Base-by-base conservation (phyloP, 2,329 filamentous ascomycete genomes). In the Pestalotiopsis sp. region DNA sequence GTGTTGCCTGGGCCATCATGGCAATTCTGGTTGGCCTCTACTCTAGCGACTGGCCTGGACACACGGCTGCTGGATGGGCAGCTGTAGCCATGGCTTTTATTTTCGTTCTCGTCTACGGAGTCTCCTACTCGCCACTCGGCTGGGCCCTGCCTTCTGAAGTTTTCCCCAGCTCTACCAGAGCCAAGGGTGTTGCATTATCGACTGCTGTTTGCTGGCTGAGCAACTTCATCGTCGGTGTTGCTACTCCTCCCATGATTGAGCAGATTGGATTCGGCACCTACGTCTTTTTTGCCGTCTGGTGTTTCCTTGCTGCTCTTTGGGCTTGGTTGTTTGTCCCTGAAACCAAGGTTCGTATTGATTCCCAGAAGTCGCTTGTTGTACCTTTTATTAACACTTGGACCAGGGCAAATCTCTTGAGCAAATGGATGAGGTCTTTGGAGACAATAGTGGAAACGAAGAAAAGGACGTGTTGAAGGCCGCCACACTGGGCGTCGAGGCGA, bases 241-340 rank as follows among this genome's bases (percentile, higher is more conserved):
- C 86, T n/a, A 87, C 85, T 0, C 87, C 86, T 0, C 84, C 85
- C 1, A 81, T 90, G 58, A 80, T 89, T 4, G 78, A 86, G 67
- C 83, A 84, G 57, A 87, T 84, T 0, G 79, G 79, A 2, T 84
- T 78, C 70, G 82, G 83, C 2, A 82, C 82, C 0, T 88, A 88
- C 67, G 78, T 86, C 6, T 88, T 89, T 77, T 89, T 88, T 65
- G 87, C 84, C 0, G 80, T 82, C 2, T 88, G 88, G 70, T 86
- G 84, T 69, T 73, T 86, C 1, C 75, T 88, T 4, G 83, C 84
- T 0, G 77, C 84, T 12, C 67, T 84, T 0, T 89, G 85, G 81
- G 80, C 83, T 0, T 83, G 73, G 67, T 78, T 84, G 69, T 82
- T 84, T 67, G 84, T 87, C 0, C 85, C 84, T 0, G 85, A 87